A percentile compares a stretch with the other conserved stretches of the same genome.
phyloP scores from a whole-genome alignment of 2,329 filamentous ascomycete genomes.

The Akanthomyces uredinophilus region DNA sequence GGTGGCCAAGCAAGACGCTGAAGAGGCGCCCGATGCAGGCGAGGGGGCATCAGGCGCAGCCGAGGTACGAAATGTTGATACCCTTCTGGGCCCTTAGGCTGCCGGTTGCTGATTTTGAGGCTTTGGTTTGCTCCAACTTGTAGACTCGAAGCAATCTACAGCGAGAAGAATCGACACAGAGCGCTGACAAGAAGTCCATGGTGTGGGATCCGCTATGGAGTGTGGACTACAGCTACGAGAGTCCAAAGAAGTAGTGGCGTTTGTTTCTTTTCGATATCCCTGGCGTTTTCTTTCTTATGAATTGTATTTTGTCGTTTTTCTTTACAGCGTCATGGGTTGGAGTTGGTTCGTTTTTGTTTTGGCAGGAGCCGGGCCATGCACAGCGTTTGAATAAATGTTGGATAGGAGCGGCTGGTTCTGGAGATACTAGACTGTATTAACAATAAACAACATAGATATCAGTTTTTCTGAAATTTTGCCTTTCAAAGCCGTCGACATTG shows the following conservation, averaged over 20 bases:
- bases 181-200: conserved; percentile 46
- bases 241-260: conserved; percentile 22
- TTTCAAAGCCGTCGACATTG: not conserved
- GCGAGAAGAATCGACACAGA: conserved; percentile 36
- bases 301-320: not conserved
- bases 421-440: conserved; percentile 13
- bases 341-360: not conserved
- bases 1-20: conserved; percentile 20
- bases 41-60: conserved; percentile 23
- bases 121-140: conserved; percentile 5
- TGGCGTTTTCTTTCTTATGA: conserved; percentile 13
- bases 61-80: conserved; percentile 53
- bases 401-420: not conserved
- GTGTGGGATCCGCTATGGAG: conserved; percentile 61
- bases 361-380: not conserved
- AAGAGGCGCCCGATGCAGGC: conserved; percentile 6
- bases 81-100: conserved; percentile 42
- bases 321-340: conserved; percentile 5
- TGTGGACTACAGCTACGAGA: conserved; percentile 53
- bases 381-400: not conserved
- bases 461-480: not conserved
- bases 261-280: conserved; percentile 8
- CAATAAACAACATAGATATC: not conserved
- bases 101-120: conserved; percentile 5
- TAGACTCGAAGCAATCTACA: conserved; percentile 27